These are phyloP conservation scores for Melaleuca alternifolia DNA, from an alignment of 345 rosid genomes.

Conservation along the genomic window DNA sequence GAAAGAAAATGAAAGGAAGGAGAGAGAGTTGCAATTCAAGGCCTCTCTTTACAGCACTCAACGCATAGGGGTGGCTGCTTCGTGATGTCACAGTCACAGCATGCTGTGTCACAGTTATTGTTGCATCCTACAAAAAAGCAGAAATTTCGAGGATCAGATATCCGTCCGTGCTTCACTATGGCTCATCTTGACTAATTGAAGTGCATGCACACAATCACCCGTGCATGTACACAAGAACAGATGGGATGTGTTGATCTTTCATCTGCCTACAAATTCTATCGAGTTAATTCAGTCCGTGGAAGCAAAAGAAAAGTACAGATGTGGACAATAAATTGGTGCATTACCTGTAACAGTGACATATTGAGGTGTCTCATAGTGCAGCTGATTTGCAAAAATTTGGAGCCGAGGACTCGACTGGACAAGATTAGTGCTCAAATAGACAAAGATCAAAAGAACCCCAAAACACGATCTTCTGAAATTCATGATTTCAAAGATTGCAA, in stretches of 20 bases:
- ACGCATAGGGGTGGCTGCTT: slow-evolving; percentile 60
- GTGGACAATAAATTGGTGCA: background rate
- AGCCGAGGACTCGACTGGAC: slow-evolving; percentile 17
- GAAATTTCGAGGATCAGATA: background rate
- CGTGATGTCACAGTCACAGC: slow-evolving; percentile 60
- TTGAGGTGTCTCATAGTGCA: slow-evolving; percentile 5
- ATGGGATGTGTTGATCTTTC: too few relatives aligned
- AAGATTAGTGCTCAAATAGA: background rate
- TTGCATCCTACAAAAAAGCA: slow-evolving; percentile 51
- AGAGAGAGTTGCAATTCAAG: background rate
- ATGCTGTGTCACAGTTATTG: slow-evolving; percentile 64
- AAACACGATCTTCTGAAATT: slow-evolving; percentile 9
- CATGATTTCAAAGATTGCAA: slow-evolving; percentile 7
- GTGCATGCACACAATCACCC: background rate
- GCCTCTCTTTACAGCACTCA: slow-evolving; percentile 48
- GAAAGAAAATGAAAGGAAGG: background rate
- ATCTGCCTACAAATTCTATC: background rate
- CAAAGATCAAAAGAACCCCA: background rate
- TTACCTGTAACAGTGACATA: slow-evolving; percentile 45
- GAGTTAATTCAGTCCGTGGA: background rate
- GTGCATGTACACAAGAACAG: too few relatives aligned
- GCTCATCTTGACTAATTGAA: background rate
- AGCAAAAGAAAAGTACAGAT: background rate
- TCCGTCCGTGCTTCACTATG: background rate
- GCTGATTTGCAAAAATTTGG: background rate